phyloP scores from a whole-genome alignment of 768 basidiomycete genomes.

The Rossbeevera mucosa region DNA sequence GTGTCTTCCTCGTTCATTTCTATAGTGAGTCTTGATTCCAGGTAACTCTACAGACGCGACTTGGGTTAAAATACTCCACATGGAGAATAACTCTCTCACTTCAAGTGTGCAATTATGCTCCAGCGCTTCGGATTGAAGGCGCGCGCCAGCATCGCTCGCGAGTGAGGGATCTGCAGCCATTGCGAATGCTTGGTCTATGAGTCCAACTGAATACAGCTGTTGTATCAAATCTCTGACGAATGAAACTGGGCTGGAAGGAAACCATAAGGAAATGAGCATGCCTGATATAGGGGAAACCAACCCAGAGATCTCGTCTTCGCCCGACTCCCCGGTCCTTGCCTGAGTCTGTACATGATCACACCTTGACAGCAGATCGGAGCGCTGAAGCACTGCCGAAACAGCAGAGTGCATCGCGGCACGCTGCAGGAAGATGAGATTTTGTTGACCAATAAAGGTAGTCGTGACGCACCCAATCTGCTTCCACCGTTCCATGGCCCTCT shows the following conservation, averaged over 20 bases:
- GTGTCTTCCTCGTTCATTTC: conserved; percentile 44
- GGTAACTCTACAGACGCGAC: conserved; percentile 31
- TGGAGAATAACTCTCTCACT: conserved; percentile 32
- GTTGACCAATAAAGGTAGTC: background rate
- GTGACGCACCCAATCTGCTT: conserved; percentile 55
- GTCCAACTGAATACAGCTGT: conserved; percentile 47
- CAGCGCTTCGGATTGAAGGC: conserved; percentile 54
- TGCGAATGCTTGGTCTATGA: conserved; percentile 53
- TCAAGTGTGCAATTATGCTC: conserved; percentile 57
- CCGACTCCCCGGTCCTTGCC: conserved; percentile 19
- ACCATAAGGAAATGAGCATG: conserved; percentile 8
- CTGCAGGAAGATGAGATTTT: conserved; percentile 21
- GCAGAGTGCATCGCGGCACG: conserved; percentile 46
- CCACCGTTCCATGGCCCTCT: conserved; percentile 42
- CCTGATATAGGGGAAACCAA: conserved; percentile 3
- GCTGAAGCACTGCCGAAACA: conserved; percentile 44
- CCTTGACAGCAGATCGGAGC: conserved; percentile 50
- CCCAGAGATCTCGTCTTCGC: conserved; percentile 22
- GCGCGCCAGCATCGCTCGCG: conserved; percentile 43
- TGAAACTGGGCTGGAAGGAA: conserved; percentile 16
- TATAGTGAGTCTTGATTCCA: conserved; percentile 53
- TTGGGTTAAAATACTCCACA: conserved; percentile 4
- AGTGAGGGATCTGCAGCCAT: conserved; percentile 49
- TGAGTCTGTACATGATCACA: conserved; percentile 47
- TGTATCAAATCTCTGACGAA: conserved; percentile 38